Base-by-base conservation (phyloP, 805 yeast genomes). In the Hanseniaspora lachancei region DNA sequence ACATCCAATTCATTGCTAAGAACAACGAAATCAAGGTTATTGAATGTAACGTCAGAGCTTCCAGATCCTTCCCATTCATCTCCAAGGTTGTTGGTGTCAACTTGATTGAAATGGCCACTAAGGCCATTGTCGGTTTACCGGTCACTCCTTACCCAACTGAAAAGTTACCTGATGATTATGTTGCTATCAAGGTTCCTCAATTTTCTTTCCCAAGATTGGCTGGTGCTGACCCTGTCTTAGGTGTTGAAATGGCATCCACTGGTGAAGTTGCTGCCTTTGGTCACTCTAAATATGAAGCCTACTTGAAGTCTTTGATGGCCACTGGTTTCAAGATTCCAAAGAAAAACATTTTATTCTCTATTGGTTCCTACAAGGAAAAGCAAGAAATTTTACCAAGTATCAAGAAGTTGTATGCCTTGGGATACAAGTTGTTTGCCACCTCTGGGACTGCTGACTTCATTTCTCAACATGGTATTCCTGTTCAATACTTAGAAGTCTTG, bases 251-350 rank as follows among this genome's bases (percentile, higher is more conserved):
- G 97, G 96, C 97, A 20, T 91, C 97, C 34, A 91, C 97, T 59
- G 97, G 97, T 77, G 97, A 89, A 72, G 97, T 89, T 66, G 99
- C 99, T 50, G 80, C 95, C 60, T 91, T 93, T 68, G 99, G 98
- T 66, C 88, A 78, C 66, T 84, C 89, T 76, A 91, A 91, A 72
- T 89, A 89, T 67, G 98, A 95, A 74, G 98, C 98, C 23, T 93
- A 93, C 74, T 72, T 93, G 73, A 95, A 93, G 74, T 85, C 97
- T 34, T 77, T 93, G 71, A 77, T 93, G 58, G 88, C 99, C 15
- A 89, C 97, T 56, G 98, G 98, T 20, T 89, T 93, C 81, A 82
- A 81, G 66, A 74, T 91, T 60, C 98, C 98, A 64, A 86, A 86
- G 80, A 89, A 89, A 76, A 93, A 93, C 74, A 86, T 93, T 61